Evolutionary conservation across 352 stramenopile species (phyloP).

Genomic region (Pythium sukuiense): DNA sequence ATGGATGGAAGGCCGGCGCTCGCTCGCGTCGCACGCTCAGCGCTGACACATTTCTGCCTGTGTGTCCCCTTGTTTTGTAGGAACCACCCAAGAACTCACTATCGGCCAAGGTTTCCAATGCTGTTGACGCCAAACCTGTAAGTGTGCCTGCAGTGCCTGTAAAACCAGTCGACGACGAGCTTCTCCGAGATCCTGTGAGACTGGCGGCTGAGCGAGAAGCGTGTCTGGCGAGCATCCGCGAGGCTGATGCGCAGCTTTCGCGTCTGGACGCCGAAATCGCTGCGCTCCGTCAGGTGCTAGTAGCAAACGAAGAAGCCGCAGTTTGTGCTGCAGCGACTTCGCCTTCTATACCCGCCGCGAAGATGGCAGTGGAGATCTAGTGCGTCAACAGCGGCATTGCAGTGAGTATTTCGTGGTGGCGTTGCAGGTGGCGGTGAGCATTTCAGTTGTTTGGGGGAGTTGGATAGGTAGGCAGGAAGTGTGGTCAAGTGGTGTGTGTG

Average conservation of each 20-base stretch:
- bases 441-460: not conserved
- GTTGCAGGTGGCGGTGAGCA: not conserved
- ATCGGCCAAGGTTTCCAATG: not conserved
- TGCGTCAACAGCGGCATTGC: not conserved
- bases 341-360: not conserved
- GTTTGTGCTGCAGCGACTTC: not conserved
- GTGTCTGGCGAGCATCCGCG: slow-evolving; percentile 10
- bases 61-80: slow-evolving; percentile 11
- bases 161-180: not conserved
- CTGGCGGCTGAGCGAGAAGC: slow-evolving; percentile 12
- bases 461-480: too few species aligned
- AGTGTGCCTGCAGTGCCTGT: not conserved
- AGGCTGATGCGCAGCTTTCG: slow-evolving; percentile 23
- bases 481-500: not conserved
- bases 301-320: slow-evolving; percentile 5
- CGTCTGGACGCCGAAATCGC: slow-evolving; percentile 30
- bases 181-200: slow-evolving; percentile 7
- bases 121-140: slow-evolving; percentile 1
- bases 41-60: not conserved
- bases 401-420: not conserved
- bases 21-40: slow-evolving; percentile 1
- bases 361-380: not conserved
- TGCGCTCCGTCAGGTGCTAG: slow-evolving; percentile 22
- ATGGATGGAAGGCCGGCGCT: not conserved
- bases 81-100: not conserved